These are phyloP conservation scores for Puya raimondii DNA, from an alignment of 176 grass and related monocot genomes.

Conservation along the genomic window DNA sequence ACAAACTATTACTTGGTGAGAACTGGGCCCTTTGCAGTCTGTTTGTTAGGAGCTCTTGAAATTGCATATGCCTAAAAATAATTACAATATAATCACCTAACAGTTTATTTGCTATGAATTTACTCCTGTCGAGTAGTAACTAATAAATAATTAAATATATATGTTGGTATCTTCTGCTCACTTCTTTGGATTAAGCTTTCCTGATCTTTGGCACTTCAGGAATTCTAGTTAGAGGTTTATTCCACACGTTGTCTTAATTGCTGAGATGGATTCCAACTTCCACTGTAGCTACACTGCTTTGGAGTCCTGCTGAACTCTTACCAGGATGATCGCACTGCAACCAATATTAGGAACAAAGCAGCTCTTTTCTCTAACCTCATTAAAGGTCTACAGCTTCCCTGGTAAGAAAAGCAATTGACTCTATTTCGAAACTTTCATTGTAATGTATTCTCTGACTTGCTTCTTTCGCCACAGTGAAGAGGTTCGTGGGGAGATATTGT, in stretches of 20 bases:
- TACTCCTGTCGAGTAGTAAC: too few species aligned
- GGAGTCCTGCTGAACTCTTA: slow-evolving; percentile 54
- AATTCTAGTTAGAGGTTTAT: slow-evolving; percentile 1
- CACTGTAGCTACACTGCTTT: slow-evolving; percentile 69
- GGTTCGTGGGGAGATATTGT: slow-evolving; percentile 77
- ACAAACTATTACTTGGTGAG: too few species aligned
- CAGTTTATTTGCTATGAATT: too few species aligned
- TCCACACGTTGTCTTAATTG: slow-evolving; percentile 15
- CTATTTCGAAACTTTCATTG: slow-evolving; percentile 3
- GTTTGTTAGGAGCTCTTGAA: too few species aligned
- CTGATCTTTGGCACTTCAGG: neutral
- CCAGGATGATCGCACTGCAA: slow-evolving; percentile 37
- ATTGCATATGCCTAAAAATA: too few species aligned
- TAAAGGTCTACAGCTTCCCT: slow-evolving; percentile 60
- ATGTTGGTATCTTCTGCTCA: neutral
- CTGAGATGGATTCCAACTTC: slow-evolving; percentile 25
- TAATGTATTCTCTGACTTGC: slow-evolving; percentile 17
- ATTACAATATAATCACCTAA: too few species aligned
- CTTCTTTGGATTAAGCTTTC: neutral
- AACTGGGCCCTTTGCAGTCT: too few species aligned
- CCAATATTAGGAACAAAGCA: slow-evolving; percentile 51
- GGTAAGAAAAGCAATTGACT: slow-evolving; percentile 31
- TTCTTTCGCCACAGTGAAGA: slow-evolving; percentile 61
- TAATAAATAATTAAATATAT: too few species aligned
- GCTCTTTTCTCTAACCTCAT: slow-evolving; percentile 76